Evolutionary conservation across 1,284 basidiomycete genomes (phyloP).

Genomic region (Heliocybe sulcata): DNA sequence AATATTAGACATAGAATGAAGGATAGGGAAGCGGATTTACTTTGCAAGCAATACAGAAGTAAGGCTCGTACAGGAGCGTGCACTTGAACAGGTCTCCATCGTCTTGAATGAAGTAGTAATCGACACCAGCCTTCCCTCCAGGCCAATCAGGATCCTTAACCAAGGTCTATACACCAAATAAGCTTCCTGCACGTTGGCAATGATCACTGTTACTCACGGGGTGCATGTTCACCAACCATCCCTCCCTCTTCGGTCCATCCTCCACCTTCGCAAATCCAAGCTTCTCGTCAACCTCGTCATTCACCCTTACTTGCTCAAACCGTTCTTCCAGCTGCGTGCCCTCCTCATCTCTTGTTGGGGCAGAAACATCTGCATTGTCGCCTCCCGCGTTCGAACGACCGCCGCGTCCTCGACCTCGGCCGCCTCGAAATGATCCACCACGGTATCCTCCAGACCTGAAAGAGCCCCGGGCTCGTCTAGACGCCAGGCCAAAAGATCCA

Average conservation of each 20-base stretch:
- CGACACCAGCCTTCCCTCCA: slow-evolving; percentile 83
- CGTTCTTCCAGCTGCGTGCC: slow-evolving; percentile 77
- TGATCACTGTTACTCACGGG: slow-evolving; percentile 50
- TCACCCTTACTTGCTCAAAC: slow-evolving; percentile 70
- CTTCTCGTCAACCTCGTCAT: slow-evolving; percentile 90
- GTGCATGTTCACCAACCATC: slow-evolving; percentile 99
- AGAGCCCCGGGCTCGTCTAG: background rate
- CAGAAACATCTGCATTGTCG: slow-evolving; percentile 30
- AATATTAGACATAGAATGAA: background rate
- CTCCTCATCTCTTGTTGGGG: slow-evolving; percentile 75
- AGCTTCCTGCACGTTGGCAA: background rate
- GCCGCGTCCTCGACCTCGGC: slow-evolving; percentile 46
- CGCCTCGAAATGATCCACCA: slow-evolving; percentile 31
- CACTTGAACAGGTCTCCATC: slow-evolving; percentile 96
- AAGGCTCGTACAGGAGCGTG: slow-evolving; percentile 90
- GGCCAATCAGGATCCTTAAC: slow-evolving; percentile 80
- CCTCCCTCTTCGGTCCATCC: slow-evolving; percentile 67
- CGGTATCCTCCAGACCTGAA: slow-evolving; percentile 30
- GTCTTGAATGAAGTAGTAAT: slow-evolving; percentile 98
- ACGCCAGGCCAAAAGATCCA: slow-evolving; percentile 5
- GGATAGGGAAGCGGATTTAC: slow-evolving; percentile 33
- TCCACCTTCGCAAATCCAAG: slow-evolving; percentile 83
- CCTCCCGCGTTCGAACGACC: slow-evolving; percentile 28
- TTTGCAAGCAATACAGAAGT: slow-evolving; percentile 90
- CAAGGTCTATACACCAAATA: slow-evolving; percentile 54